Percentiles rank a stretch among this genome's conserved stretches.
phyloP scores from a whole-genome alignment of 169 alveolate species.

The Eimeria sp. region DNA sequence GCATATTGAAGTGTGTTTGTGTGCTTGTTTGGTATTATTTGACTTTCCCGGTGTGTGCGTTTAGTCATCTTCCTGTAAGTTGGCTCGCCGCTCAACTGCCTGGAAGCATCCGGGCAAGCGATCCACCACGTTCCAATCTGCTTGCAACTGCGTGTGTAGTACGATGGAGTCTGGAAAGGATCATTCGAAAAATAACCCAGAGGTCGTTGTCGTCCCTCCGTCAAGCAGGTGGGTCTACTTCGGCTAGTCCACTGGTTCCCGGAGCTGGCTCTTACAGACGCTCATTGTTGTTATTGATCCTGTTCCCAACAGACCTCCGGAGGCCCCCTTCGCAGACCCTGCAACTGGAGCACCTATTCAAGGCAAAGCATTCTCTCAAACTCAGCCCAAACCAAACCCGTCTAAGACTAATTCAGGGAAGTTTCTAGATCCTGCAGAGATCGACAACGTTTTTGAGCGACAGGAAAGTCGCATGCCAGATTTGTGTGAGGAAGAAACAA shows the following conservation, averaged over 20 bases:
- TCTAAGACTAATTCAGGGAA: slow-evolving; percentile 6
- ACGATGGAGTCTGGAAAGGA: slow-evolving; percentile 27
- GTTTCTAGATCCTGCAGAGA: slow-evolving; percentile 46
- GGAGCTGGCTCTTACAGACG: not conserved
- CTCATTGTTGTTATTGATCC: not conserved
- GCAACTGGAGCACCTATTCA: slow-evolving; percentile 69
- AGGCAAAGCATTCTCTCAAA: slow-evolving; percentile 8
- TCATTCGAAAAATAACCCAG: not conserved
- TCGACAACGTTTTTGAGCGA: slow-evolving; percentile 33
- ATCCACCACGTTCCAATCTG: not conserved
- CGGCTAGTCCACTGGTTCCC: slow-evolving; percentile 21
- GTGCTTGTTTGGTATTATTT: not conserved
- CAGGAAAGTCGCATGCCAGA: slow-evolving; percentile 68
- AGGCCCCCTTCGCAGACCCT: slow-evolving; percentile 64
- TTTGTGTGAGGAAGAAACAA: slow-evolving; percentile 8
- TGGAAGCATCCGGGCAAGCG: not conserved
- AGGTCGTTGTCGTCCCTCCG: slow-evolving; percentile 59
- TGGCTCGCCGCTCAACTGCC: not conserved
- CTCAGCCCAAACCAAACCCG: not conserved
- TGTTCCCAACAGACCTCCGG: slow-evolving; percentile 49
- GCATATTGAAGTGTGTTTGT: not conserved
- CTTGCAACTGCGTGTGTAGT: not conserved
- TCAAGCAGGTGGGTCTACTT: slow-evolving; percentile 52
- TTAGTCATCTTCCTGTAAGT: not conserved
- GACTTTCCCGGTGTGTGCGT: not conserved